Base-by-base conservation (phyloP, 2,329 filamentous ascomycete genomes). In the Beauveria australis region DNA sequence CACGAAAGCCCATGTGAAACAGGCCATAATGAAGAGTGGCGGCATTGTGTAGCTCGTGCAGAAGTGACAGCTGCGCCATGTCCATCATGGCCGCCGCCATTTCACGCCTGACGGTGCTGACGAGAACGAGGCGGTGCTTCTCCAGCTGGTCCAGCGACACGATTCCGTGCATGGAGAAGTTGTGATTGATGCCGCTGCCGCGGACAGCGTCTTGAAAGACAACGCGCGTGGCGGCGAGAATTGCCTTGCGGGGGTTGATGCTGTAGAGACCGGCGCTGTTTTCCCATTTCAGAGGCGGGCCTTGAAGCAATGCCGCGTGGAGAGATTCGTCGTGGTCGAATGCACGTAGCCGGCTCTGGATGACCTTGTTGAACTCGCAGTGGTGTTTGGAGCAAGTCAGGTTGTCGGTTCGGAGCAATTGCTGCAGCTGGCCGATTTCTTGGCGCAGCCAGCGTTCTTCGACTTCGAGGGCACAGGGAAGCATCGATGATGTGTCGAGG, bases 401-500 rank as follows among this genome's bases (percentile, higher is more conserved):
- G 7, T 64, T 59, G 10, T 65, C 60, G 1, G 46, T 26, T 44
- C 68, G 59, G n/a, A 73, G 61, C 12, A 75, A 66, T 3, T 64
- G 61, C 5, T 51, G 55, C 7, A 75, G 66, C 14, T 60, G 58
- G 19, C 67, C 65, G 19, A 63, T 61, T 8, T 70, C 71, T 24
- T 51, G 56, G 6, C 59, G 64, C 37, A 73, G 66, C 73, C 73
- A 75, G 69, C 72, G 74, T 33, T 66, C 59, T 61, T 74, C 68
- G 18, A 74, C 66, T 51, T 73, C 69, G 18, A 69, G 62, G 5
- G 70, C 63, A 54, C 66, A 67, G 4, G 67, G 66, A 28, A 69
- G 68, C 74, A 75, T 75, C 16, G 28, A 53, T n/a, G 16, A 9
- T 37, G 10, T 19, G 4, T 12, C 30, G 16, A 37, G 44, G 9